These are phyloP conservation scores for Umbelopsis sp. DNA, from an alignment of 371 early-diverging fungal species.

Conservation along the genomic window DNA sequence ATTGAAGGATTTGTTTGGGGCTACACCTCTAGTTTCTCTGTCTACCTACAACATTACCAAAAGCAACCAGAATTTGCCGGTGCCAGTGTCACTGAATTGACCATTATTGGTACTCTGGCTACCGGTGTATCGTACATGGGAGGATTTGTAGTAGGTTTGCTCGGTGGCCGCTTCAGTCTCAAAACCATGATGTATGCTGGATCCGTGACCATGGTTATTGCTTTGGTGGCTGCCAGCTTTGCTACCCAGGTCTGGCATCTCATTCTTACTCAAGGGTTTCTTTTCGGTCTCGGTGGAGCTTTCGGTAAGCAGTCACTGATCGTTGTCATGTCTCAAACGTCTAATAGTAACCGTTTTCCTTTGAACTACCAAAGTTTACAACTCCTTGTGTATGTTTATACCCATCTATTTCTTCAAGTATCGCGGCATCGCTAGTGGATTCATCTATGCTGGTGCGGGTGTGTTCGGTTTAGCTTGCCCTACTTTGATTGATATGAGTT, in stretches of 20 bases:
- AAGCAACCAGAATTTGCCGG: conserved; percentile 7
- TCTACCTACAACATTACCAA: conserved; percentile 5
- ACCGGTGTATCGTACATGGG: conserved; percentile 8
- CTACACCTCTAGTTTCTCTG: not conserved
- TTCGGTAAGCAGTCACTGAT: conserved; percentile 19
- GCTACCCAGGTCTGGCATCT: conserved; percentile 40
- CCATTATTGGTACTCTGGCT: conserved; percentile 7
- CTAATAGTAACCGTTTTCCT: not conserved
- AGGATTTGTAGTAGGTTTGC: conserved; percentile 5
- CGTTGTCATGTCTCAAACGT: not conserved
- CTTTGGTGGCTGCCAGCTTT: not conserved
- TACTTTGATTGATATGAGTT: not conserved
- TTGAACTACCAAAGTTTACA: not conserved
- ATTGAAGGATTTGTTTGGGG: conserved; percentile 17
- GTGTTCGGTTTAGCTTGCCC: not conserved
- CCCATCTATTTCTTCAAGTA: conserved; percentile 19
- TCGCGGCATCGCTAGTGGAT: conserved; percentile 27
- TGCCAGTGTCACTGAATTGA: conserved; percentile 4
- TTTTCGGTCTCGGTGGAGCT: conserved; percentile 44
- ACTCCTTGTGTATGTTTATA: conserved; percentile 1
- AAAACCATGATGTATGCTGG: conserved; percentile 12
- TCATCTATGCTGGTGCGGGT: conserved; percentile 4
- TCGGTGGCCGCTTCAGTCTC: conserved; percentile 9
- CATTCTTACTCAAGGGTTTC: conserved; percentile 42
- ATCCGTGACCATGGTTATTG: not conserved